These are phyloP conservation scores for Halteria grandinella DNA, from an alignment of 73 alveolate genomes.

Conservation along the genomic window DNA sequence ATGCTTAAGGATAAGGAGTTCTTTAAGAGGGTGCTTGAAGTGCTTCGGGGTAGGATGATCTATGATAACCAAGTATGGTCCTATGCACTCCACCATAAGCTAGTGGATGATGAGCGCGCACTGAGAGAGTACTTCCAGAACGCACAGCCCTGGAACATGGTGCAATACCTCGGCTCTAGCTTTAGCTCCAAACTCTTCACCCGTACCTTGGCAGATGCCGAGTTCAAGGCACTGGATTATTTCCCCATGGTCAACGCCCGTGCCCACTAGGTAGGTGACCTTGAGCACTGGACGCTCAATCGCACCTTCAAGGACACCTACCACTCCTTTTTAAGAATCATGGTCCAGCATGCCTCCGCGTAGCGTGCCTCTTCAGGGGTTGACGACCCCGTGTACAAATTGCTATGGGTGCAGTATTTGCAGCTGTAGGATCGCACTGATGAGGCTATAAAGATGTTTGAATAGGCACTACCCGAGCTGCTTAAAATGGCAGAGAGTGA, in stretches of 20 bases:
- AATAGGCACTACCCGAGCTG: not conserved
- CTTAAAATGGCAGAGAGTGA: too few relatives aligned
- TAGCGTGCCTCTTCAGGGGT: too few relatives aligned
- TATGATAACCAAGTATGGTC: slow-evolving; percentile 77
- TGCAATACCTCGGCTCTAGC: not conserved
- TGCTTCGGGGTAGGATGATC: slow-evolving; percentile 77
- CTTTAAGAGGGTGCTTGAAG: slow-evolving; percentile 67
- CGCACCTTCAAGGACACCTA: slow-evolving; percentile 39
- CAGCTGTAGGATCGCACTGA: slow-evolving; percentile 53
- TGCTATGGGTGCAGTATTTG: slow-evolving; percentile 19
- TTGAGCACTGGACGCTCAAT: slow-evolving; percentile 22
- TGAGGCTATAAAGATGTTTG: slow-evolving; percentile 43
- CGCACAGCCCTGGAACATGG: not conserved
- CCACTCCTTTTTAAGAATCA: too few relatives aligned
- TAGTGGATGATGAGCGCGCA: slow-evolving; percentile 80
- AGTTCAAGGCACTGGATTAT: slow-evolving; percentile 77
- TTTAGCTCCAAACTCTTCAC: slow-evolving; percentile 34
- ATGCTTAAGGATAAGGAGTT: slow-evolving; percentile 76
- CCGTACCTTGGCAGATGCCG: slow-evolving; percentile 3
- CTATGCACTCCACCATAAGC: slow-evolving; percentile 78
- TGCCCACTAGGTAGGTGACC: slow-evolving; percentile 87
- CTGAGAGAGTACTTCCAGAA: slow-evolving; percentile 9
- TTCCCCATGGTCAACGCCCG: slow-evolving; percentile 91
- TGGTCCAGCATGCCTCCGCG: too few relatives aligned
- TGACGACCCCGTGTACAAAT: too few relatives aligned